Evolutionary conservation across 106 monocot genomes (phyloP), one percentile per base, ranked within the genome.

Genomic region (Apostasia shenzhenica): DNA sequence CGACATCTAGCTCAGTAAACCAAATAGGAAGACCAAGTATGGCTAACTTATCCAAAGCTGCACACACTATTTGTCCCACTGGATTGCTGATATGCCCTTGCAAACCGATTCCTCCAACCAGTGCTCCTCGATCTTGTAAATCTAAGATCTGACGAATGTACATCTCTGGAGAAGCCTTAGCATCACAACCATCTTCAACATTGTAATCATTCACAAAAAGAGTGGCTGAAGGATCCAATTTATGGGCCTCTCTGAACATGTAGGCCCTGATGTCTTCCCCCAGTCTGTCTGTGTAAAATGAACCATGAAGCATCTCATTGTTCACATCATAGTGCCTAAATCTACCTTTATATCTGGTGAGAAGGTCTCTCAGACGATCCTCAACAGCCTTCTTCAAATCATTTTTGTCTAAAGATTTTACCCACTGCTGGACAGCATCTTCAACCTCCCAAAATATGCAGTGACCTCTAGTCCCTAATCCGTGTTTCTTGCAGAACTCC

Each of bases 261-360:
- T 81, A 86, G 45, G 86, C 73, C 74, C 89, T 72, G 54, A 92
- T 92, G 59, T 85, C 86, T 61, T 70, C 77, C 45, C 95, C 95
- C 14, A 97, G 68, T 52, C 81, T 84, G 61, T 92, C 84, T 73
- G 82, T 68, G 69, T 72, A 97, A 68, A 97, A 97, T 26, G 89
- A 86, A 5, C 86, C 95, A 81, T 97, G 95, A 61, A 97, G 95
- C 95, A 97, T 97, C 59, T 97, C 95, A 68, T 97, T 97, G 71
- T 97, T 87, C 54, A 97, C 95, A 66, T 97, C 95, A 65, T 85
- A 84, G 73, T 97, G 92, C 55, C 61, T 81, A 48, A 97, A 97
- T 44, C 74, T 78, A 51, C 91, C 92, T 81, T 71, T 86, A 51
- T 92, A 97, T 66, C 89, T 80, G 43, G 73, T 68, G 1, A 97